Conservation (phyloP, 768 basidiomycete species). For the Asterophora parasitica region DNA sequence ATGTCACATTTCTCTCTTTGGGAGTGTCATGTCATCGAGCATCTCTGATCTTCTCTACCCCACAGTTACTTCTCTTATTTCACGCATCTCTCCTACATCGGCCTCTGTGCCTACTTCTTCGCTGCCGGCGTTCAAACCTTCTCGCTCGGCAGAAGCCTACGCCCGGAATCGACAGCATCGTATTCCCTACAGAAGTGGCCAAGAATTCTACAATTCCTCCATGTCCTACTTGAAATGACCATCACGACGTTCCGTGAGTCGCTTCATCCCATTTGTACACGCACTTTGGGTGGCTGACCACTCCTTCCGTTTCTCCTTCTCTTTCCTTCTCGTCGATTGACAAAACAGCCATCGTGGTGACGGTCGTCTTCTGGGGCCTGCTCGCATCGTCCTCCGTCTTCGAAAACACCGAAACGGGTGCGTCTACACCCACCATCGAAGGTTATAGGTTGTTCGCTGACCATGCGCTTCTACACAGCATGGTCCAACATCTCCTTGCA, state of each 20-base stretch:
- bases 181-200: constrained; percentile 64
- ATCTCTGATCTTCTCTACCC: background rate
- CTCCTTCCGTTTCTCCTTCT: background rate
- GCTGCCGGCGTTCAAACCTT: constrained; percentile 52
- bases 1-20: background rate
- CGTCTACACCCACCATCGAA: constrained; percentile 17
- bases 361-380: constrained; percentile 58
- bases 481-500: constrained; percentile 61
- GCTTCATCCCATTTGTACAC: background rate
- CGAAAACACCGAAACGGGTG: constrained; percentile 32
- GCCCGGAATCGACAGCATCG: background rate
- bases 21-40: background rate
- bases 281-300: background rate
- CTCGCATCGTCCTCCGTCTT: constrained; percentile 42
- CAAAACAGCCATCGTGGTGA: constrained; percentile 54
- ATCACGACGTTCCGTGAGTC: constrained; percentile 54
- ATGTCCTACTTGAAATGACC: constrained; percentile 48
- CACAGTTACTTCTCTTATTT: constrained; percentile 48
- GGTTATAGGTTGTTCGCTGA: no score
- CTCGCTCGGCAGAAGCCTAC: constrained; percentile 28
- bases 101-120: constrained; percentile 58
- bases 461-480: constrained; percentile 25
- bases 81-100: constrained; percentile 58
- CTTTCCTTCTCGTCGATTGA: background rate
- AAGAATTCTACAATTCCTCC: constrained; percentile 47